Conservation (phyloP, 805 yeast genomes). For the Metschnikowia baotianmanensis region DNA sequence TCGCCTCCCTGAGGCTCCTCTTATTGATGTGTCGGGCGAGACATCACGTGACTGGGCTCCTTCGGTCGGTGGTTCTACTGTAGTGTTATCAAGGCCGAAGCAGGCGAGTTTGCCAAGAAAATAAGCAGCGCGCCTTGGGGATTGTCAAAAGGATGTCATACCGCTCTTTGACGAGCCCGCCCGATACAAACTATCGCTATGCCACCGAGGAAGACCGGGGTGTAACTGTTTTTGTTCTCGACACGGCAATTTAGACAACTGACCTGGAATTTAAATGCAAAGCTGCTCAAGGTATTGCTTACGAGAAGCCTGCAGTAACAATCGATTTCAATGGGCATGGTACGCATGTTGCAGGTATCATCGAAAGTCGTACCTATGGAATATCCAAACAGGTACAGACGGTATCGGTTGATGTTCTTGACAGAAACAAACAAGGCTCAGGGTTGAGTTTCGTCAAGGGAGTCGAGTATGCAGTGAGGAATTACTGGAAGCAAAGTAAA, state of each 20-base stretch:
- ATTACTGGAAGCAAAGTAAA: slow-evolving; percentile 56
- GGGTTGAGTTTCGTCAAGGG: slow-evolving; percentile 85
- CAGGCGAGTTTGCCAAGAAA: slow-evolving; percentile 71
- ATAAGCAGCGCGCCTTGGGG: slow-evolving; percentile 99
- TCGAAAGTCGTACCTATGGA: slow-evolving; percentile 77
- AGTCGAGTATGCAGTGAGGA: slow-evolving; percentile 77
- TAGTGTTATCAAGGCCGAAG: slow-evolving; percentile 25
- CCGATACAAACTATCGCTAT: slow-evolving; percentile 46
- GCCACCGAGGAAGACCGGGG: slow-evolving; percentile 76
- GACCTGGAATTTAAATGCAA: slow-evolving; percentile 82
- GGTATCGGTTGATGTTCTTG: slow-evolving; percentile 81
- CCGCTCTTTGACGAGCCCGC: slow-evolving; percentile 47
- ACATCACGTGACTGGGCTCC: too few species aligned
- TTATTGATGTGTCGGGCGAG: too few species aligned
- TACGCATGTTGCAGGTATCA: slow-evolving; percentile 96
- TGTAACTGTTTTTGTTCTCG: slow-evolving; percentile 83
- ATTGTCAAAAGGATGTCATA: slow-evolving; percentile 84
- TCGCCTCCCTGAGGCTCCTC: too few species aligned
- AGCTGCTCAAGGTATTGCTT: slow-evolving; percentile 80
- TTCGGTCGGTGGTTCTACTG: too few species aligned
- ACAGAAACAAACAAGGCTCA: slow-evolving; percentile 78
- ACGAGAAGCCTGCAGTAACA: slow-evolving; percentile 60
- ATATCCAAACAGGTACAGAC: slow-evolving; percentile 77
- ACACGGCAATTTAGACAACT: slow-evolving; percentile 77
- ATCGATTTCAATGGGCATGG: slow-evolving; percentile 92